These are phyloP conservation scores for Fomitopsis pulvina DNA, from an alignment of 768 basidiomycete species.

Conservation along the genomic window DNA sequence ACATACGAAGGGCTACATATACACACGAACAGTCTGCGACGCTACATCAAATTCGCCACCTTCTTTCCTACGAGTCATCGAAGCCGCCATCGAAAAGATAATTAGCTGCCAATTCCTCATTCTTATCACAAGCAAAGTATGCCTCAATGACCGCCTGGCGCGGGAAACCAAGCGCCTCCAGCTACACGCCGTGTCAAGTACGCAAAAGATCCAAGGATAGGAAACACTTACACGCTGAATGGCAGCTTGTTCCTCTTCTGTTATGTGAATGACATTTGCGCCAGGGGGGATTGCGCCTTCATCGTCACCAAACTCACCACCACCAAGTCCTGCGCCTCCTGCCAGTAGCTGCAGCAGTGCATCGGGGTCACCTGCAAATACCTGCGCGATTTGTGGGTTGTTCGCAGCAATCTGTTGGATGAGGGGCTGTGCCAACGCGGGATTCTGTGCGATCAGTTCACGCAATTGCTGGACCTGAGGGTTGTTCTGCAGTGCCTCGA, in stretches of 20 bases:
- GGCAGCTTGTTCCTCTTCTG: conserved; percentile 81
- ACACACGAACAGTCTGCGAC: background rate
- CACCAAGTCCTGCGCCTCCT: conserved; percentile 28
- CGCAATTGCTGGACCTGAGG: conserved; percentile 71
- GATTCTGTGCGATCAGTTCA: conserved; percentile 68
- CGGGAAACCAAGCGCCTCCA: conserved; percentile 83
- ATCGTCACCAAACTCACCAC: conserved; percentile 34
- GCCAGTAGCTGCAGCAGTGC: conserved; percentile 59
- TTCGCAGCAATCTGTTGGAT: conserved; percentile 72
- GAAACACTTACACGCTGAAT: conserved; percentile 70
- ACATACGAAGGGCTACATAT: background rate
- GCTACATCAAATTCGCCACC: background rate
- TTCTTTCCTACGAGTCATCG: conserved; percentile 33
- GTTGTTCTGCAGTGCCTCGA: conserved; percentile 50
- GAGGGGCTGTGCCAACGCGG: conserved; percentile 67
- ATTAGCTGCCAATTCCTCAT: conserved; percentile 95
- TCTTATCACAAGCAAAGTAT: conserved; percentile 92
- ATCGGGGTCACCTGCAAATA: conserved; percentile 67
- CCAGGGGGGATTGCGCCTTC: conserved; percentile 39
- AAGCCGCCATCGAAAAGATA: conserved; percentile 77
- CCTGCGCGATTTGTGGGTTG: conserved; percentile 73
- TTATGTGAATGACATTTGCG: conserved; percentile 66
- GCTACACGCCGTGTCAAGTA: conserved; percentile 34
- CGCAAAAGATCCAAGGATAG: background rate
- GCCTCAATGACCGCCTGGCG: conserved; percentile 81